Conservation (phyloP, 306 rosid genomes). For the Geum urbanum region DNA sequence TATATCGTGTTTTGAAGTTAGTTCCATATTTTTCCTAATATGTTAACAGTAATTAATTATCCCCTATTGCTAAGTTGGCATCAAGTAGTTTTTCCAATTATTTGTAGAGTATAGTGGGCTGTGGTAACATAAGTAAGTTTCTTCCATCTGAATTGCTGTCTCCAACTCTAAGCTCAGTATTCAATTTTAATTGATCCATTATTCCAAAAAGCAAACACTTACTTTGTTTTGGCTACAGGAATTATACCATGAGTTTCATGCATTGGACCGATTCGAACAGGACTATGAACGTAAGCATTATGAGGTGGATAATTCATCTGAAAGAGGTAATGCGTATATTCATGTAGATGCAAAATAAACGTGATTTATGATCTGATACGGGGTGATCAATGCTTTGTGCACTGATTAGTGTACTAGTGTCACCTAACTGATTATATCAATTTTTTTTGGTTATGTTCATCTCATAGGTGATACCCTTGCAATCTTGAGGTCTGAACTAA, state of each 20-base stretch:
- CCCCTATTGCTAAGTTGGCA: not conserved
- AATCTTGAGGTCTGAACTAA: slow-evolving; percentile 56
- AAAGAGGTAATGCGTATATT: slow-evolving; percentile 39
- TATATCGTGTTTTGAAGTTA: not conserved
- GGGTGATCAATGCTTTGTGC: not conserved
- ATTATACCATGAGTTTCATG: slow-evolving; percentile 74
- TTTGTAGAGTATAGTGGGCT: not conserved
- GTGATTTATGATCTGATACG: not conserved
- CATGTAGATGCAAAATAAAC: not conserved
- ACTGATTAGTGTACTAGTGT: not conserved
- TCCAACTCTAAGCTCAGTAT: slow-evolving; percentile 1
- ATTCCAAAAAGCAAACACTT: not conserved
- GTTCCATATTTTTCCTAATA: not conserved
- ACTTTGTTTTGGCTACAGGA: slow-evolving; percentile 46
- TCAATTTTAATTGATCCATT: not conserved
- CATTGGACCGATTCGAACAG: slow-evolving; percentile 68
- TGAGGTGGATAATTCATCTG: slow-evolving; percentile 51
- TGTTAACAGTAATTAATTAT: not conserved
- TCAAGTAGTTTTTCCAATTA: not conserved
- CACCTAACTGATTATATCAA: not conserved
- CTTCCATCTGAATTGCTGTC: not conserved
- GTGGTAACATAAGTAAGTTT: not conserved
- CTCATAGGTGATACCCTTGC: slow-evolving; percentile 51
- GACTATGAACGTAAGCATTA: slow-evolving; percentile 56
- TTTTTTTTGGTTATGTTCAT: slow-evolving; percentile 14